Percentiles rank a stretch among this genome's conserved stretches.
phyloP scores from a whole-genome alignment of 208 protist genomes.

The Porcisia deanei region DNA sequence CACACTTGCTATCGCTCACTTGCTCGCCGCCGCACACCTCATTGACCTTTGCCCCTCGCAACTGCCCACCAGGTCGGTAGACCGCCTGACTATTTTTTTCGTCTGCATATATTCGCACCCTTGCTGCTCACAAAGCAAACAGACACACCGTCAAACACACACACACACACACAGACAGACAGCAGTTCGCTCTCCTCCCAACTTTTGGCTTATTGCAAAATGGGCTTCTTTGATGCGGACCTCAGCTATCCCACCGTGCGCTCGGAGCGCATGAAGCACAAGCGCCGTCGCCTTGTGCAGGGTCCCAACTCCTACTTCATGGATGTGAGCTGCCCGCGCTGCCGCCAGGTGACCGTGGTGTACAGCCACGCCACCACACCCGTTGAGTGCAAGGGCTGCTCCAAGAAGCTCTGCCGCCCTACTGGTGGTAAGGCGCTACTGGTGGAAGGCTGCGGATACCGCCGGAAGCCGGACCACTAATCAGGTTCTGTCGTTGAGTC shows the following conservation, averaged over 20 bases:
- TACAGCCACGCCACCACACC: conserved; percentile 98
- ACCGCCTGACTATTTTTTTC: too few relatives aligned
- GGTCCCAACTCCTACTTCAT: conserved; percentile 99
- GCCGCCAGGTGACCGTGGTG: conserved; percentile 95
- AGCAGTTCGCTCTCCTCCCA: not conserved
- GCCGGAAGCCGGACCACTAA: conserved; percentile 95
- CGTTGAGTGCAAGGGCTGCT: conserved; percentile 97
- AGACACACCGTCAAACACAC: not conserved
- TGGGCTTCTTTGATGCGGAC: conserved; percentile 96
- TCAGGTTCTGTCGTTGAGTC: not conserved
- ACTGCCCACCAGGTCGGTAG: too few relatives aligned
- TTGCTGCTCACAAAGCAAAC: not conserved
- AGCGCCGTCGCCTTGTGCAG: conserved; percentile 99
- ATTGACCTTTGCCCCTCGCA: too few relatives aligned
- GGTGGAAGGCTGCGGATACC: conserved; percentile 95
- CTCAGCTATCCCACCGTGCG: conserved; percentile 96
- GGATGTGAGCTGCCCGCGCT: conserved; percentile 99
- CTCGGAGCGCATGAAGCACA: conserved; percentile 97
- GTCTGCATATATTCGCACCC: not conserved
- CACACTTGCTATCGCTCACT: too few relatives aligned
- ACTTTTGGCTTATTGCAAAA: conserved; percentile 25
- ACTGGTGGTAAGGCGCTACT: conserved; percentile 98
- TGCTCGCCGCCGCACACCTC: too few relatives aligned
- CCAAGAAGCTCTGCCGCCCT: conserved; percentile 96
- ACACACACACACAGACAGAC: not conserved